phyloP scores from a whole-genome alignment of 257 asterid species.

The Fraxinus pennsylvanica region DNA sequence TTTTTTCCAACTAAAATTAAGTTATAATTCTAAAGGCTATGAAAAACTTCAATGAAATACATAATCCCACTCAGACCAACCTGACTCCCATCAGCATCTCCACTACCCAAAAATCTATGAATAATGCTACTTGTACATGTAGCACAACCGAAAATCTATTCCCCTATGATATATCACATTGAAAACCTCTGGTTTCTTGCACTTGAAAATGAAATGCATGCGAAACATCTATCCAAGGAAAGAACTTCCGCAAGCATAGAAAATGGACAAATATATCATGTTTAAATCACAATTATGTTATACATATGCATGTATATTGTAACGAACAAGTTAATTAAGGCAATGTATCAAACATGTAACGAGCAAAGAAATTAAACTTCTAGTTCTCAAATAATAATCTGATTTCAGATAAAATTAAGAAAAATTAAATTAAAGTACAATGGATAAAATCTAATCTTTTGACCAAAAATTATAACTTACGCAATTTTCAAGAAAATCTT shows the following conservation, averaged over 20 bases:
- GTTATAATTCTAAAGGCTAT: neutral
- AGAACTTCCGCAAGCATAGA: no score
- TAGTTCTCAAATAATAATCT: neutral
- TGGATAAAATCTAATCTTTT: neutral
- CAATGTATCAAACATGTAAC: constrained; percentile 40
- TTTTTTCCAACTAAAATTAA: neutral
- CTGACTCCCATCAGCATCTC: neutral
- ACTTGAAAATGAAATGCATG: neutral
- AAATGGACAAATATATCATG: no score
- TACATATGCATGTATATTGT: neutral
- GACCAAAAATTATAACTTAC: neutral
- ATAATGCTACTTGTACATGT: no score
- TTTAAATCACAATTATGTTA: neutral
- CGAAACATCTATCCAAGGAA: no score
- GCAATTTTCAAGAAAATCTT: neutral
- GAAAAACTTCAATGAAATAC: no score
- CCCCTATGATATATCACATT: neutral
- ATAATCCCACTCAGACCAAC: neutral
- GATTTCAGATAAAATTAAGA: neutral
- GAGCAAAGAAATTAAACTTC: constrained; percentile 15
- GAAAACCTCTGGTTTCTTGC: neutral
- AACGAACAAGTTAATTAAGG: constrained; percentile 4
- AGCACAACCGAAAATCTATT: no score
- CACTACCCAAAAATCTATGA: neutral
- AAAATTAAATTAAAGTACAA: neutral